Evolutionary conservation across 2,329 filamentous ascomycete species (phyloP).

Genomic region (Colletotrichum euphorbiae): DNA sequence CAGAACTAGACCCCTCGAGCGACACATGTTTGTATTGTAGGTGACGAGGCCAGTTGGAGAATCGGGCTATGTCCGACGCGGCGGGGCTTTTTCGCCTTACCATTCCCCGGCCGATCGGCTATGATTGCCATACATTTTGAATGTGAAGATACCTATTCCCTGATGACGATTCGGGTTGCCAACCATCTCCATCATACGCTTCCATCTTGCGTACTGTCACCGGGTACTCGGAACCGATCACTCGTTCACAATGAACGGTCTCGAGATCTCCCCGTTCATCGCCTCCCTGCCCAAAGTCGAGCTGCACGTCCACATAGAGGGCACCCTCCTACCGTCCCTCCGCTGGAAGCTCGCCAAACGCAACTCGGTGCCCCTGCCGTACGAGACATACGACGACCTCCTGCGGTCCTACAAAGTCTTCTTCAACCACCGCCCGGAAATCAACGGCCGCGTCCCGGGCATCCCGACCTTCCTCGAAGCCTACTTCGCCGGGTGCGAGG

Average conservation of each 20-base stretch:
- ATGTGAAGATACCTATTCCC: neutral
- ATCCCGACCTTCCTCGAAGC: constrained; percentile 72
- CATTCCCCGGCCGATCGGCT: neutral
- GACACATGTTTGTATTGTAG: neutral
- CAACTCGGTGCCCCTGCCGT: constrained; percentile 73
- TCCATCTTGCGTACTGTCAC: neutral
- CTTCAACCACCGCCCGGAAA: constrained; percentile 52
- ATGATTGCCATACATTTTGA: neutral
- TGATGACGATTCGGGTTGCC: too few relatives aligned
- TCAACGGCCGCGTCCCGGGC: constrained; percentile 48
- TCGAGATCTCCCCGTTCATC: constrained; percentile 61
- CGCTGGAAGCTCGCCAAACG: constrained; percentile 76
- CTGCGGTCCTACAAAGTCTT: constrained; percentile 67
- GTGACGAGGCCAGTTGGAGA: neutral
- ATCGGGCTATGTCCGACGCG: constrained; percentile 16
- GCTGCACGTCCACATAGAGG: constrained; percentile 85
- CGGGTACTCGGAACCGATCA: neutral
- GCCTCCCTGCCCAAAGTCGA: constrained; percentile 80
- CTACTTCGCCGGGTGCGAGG: constrained; percentile 82
- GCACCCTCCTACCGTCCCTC: constrained; percentile 75
- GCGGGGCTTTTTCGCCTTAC: neutral
- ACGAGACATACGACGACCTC: constrained; percentile 69
- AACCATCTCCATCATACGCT: too few relatives aligned
- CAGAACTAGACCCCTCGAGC: neutral
- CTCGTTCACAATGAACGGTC: constrained; percentile 44